A percentile compares a stretch with the other conserved stretches of the same genome.
Evolutionary conservation across 2,329 filamentous ascomycete species (phyloP).

Genomic region (Fusarium cyanostomum): DNA sequence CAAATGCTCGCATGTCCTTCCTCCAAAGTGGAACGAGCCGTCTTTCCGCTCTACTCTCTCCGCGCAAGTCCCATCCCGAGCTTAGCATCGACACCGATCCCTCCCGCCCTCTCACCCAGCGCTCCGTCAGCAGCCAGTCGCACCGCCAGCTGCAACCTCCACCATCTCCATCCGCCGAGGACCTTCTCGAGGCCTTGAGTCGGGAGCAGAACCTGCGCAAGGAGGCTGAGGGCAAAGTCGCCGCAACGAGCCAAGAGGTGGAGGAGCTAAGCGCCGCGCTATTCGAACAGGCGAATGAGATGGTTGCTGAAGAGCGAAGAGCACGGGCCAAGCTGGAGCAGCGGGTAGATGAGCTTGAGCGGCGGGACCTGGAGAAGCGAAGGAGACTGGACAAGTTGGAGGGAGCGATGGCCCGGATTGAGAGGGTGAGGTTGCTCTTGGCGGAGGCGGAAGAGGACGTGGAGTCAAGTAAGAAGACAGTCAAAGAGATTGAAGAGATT

Average conservation of each 20-base stretch:
- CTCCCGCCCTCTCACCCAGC: slow-evolving; percentile 22
- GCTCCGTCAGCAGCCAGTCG: slow-evolving; percentile 31
- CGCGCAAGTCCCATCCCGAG: slow-evolving; percentile 57
- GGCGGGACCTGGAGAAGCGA: slow-evolving; percentile 75
- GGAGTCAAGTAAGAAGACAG: slow-evolving; percentile 29
- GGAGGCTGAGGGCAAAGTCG: slow-evolving; percentile 74
- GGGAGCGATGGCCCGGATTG: slow-evolving; percentile 74
- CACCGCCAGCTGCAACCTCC: slow-evolving; percentile 22
- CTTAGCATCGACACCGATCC: slow-evolving; percentile 34
- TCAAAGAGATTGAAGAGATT: slow-evolving; percentile 30
- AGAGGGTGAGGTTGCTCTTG: slow-evolving; percentile 72
- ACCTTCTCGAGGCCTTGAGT: slow-evolving; percentile 70
- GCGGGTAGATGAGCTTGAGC: slow-evolving; percentile 73
- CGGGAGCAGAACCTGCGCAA: slow-evolving; percentile 73
- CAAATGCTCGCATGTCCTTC: slow-evolving; percentile 54
- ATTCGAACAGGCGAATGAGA: slow-evolving; percentile 87
- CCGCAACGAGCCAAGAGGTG: slow-evolving; percentile 73
- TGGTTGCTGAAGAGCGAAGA: slow-evolving; percentile 81
- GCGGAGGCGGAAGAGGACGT: slow-evolving; percentile 46
- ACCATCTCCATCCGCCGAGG: slow-evolving; percentile 50
- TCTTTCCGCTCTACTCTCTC: slow-evolving; percentile 56
- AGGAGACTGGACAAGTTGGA: slow-evolving; percentile 75
- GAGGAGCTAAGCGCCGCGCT: slow-evolving; percentile 80
- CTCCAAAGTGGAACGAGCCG: slow-evolving; percentile 56
- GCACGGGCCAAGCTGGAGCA: slow-evolving; percentile 77